phyloP scores from a whole-genome alignment of 345 rosid genomes.

The Lepidium africanum region DNA sequence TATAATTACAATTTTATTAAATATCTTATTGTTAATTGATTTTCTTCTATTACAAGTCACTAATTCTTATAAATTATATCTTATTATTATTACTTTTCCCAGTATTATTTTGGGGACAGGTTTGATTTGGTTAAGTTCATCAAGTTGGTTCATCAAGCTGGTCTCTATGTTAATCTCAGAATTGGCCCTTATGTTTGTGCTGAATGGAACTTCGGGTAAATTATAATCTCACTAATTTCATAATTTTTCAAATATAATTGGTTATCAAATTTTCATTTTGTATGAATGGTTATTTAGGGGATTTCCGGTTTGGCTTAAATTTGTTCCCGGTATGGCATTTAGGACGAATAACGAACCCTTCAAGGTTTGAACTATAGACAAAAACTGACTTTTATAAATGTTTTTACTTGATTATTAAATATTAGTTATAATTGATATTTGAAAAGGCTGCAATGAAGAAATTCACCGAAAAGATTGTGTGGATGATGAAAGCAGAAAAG shows the following conservation, averaged over 20 bases:
- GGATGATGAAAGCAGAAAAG: constrained; percentile 93
- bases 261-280: too few relatives aligned
- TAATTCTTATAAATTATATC: neutral
- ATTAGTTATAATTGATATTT: neutral
- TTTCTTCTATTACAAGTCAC: too few relatives aligned
- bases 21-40: too few relatives aligned
- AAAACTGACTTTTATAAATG: neutral
- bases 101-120: constrained; percentile 84
- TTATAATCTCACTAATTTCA: too few relatives aligned
- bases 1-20: neutral
- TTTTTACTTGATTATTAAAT: neutral
- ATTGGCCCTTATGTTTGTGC: constrained; percentile 96
- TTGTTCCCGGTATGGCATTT: constrained; percentile 64
- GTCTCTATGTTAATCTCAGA: constrained; percentile 86
- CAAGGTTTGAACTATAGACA: constrained; percentile 41
- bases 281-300: constrained; percentile 35
- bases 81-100: neutral
- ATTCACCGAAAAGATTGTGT: constrained; percentile 87
- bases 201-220: constrained; percentile 96
- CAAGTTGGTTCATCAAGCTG: constrained; percentile 80
- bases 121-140: constrained; percentile 80
- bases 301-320: constrained; percentile 92
- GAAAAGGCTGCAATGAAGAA: constrained; percentile 74
- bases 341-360: constrained; percentile 80
- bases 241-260: too few relatives aligned